Base-by-base conservation (phyloP, 306 rosid species). In the Biancaea sappan region DNA sequence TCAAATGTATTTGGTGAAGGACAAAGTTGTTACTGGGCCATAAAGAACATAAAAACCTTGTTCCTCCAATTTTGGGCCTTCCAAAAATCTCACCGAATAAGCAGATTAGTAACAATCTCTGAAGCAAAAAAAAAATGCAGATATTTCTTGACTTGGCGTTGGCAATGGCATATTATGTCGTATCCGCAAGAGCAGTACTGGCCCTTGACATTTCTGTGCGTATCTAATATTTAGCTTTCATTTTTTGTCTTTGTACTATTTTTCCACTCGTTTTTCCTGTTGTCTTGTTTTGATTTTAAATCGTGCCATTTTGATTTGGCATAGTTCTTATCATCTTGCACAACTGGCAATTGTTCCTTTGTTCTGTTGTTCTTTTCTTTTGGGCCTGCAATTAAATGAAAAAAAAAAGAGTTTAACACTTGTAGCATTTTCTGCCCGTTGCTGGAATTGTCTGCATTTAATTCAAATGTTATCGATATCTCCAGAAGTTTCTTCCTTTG, bases 201-300 rank as follows among this genome's bases (percentile, higher is more conserved):
- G 37, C 41, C 51, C 16, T 40, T 4, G 5, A 62, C 18, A 11
- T 38, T 35, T 28, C 6, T 15, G 25, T 44, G 32, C 18, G 37
- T 48, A 8, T 50, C 35, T 25, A 24, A 4, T 8, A 16, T 14
- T 18, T 13, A 14, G 32, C 35, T 69, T 57, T 47, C 46, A 29
- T 46, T 8, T 18, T 51, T 25, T 21, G 29, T 44, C 2, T 57
- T 0, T 22, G 0, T 40, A 28, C 26, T 32, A 0, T 18, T 13
- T 37, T 61, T 19, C 18, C 11, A 6, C 26, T 6, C 14, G 26
- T 4, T 26, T 56, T 65, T 66, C 29, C 40, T 21, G 5, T 71
- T 80, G 66, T 47, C 59, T 19, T 73, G 24, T 46, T 38, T 31
- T 40, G 19, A 68, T 51, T 61, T 34, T 38, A 18, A 60, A 4